Evolutionary conservation across 129 eudicot genomes (phyloP).

Genomic region (Calendula officinalis): DNA sequence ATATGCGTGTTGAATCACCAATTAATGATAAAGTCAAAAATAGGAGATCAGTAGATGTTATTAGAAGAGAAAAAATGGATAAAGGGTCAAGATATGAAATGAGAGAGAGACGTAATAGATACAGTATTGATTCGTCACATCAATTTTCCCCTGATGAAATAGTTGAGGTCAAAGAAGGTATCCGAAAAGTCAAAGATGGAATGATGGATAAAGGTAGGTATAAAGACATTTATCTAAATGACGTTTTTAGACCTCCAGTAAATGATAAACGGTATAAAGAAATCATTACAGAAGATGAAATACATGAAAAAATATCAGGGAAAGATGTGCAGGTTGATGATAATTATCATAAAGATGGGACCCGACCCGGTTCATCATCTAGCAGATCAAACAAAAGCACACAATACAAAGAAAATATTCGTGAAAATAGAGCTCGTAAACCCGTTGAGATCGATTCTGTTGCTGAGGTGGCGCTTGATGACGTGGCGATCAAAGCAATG

Average conservation of each 20-base stretch:
- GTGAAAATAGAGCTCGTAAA: slow-evolving; percentile 36
- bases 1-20: slow-evolving; percentile 43
- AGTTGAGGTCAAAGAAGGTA: slow-evolving; percentile 41
- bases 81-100: slow-evolving; percentile 23
- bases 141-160: slow-evolving; percentile 38
- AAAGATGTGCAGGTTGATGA: slow-evolving; percentile 33
- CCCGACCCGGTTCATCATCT: slow-evolving; percentile 32
- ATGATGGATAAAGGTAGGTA: slow-evolving; percentile 33
- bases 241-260: slow-evolving; percentile 41
- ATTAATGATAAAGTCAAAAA: slow-evolving; percentile 29
- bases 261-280: slow-evolving; percentile 22
- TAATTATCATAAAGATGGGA: slow-evolving; percentile 28
- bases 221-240: slow-evolving; percentile 52
- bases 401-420: slow-evolving; percentile 36
- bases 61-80: slow-evolving; percentile 30
- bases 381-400: slow-evolving; percentile 30
- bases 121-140: slow-evolving; percentile 32
- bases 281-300: slow-evolving; percentile 19
- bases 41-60: slow-evolving; percentile 37
- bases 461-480: slow-evolving; percentile 69
- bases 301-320: slow-evolving; percentile 22
- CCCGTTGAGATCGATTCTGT: slow-evolving; percentile 39
- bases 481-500: slow-evolving; percentile 64
- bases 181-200: slow-evolving; percentile 36
- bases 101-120: slow-evolving; percentile 24